phyloP scores from a whole-genome alignment of 2,329 filamentous ascomycete species.

The Cytospora leucostoma region DNA sequence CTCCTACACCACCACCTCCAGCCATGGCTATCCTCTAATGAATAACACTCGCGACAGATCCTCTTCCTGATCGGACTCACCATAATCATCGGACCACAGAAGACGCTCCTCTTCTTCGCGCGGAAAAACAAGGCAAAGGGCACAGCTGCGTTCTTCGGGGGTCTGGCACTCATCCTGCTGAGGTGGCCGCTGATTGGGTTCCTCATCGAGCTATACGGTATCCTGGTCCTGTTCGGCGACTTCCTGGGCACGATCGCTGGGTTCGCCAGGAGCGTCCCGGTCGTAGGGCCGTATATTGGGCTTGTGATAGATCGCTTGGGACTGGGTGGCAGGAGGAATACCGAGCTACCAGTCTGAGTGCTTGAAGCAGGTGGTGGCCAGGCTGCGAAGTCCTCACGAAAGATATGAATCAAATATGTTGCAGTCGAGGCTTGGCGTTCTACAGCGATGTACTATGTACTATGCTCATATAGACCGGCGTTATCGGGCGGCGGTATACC shows the following conservation, averaged over 20 bases:
- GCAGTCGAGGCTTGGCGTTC: neutral
- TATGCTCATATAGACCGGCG: constrained; percentile 29
- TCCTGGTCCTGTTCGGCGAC: constrained; percentile 91
- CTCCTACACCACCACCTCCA: constrained; percentile 20
- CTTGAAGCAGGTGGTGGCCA: neutral
- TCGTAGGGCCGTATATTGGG: constrained; percentile 85
- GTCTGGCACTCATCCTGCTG: constrained; percentile 82
- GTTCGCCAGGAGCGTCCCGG: constrained; percentile 81
- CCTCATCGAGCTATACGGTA: constrained; percentile 86
- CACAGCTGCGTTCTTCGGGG: constrained; percentile 81
- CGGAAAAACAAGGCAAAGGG: constrained; percentile 90
- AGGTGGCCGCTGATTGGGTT: constrained; percentile 93
- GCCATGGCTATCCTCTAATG: constrained; percentile 7
- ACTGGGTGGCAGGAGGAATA: constrained; percentile 65
- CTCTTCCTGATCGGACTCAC: constrained; percentile 97
- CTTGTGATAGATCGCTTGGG: constrained; percentile 70
- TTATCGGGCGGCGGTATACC: constrained; percentile 25
- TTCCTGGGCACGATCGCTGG: constrained; percentile 90
- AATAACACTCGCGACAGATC: constrained; percentile 59
- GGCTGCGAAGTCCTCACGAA: neutral
- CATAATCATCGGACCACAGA: constrained; percentile 89
- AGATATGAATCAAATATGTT: neutral
- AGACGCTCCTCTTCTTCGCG: constrained; percentile 92
- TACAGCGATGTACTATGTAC: constrained; percentile 18
- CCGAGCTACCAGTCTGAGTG: constrained; percentile 72